phyloP scores from a whole-genome alignment of 306 rosid genomes.

The Vigna unguiculata region DNA sequence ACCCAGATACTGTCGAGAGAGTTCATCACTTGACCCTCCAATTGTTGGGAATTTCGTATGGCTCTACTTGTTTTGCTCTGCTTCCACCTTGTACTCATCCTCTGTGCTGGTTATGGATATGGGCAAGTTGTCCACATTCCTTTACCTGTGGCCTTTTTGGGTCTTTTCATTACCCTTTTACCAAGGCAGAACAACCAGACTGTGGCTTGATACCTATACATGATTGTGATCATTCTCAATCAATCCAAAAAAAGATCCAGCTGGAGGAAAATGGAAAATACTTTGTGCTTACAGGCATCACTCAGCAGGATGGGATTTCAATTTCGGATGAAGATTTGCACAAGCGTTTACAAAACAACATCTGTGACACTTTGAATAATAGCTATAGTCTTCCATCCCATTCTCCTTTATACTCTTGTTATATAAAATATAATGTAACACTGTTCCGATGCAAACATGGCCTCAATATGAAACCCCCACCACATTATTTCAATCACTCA shows the following conservation, averaged over 20 bases:
- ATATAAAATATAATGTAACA: neutral
- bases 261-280: conserved; percentile 19
- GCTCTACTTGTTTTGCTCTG: conserved; percentile 6
- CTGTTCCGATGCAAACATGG: conserved; percentile 46
- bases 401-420: conserved; percentile 32
- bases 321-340: conserved; percentile 29
- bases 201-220: conserved; percentile 40
- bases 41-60: conserved; percentile 35
- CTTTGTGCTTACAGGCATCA: neutral
- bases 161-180: conserved; percentile 45
- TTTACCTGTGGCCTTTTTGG: conserved; percentile 37
- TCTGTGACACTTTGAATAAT: conserved; percentile 23
- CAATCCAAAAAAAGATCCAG: neutral
- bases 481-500: neutral
- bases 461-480: neutral
- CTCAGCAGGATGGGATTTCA: neutral
- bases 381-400: conserved; percentile 10
- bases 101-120: conserved; percentile 18
- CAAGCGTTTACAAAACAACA: neutral
- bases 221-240: neutral
- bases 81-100: conserved; percentile 9
- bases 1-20: neutral
- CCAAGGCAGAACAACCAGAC: conserved; percentile 36
- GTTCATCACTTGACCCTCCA: conserved; percentile 1
- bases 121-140: conserved; percentile 27